Conservation (phyloP, 768 basidiomycete genomes). For the Suillus discolor region DNA sequence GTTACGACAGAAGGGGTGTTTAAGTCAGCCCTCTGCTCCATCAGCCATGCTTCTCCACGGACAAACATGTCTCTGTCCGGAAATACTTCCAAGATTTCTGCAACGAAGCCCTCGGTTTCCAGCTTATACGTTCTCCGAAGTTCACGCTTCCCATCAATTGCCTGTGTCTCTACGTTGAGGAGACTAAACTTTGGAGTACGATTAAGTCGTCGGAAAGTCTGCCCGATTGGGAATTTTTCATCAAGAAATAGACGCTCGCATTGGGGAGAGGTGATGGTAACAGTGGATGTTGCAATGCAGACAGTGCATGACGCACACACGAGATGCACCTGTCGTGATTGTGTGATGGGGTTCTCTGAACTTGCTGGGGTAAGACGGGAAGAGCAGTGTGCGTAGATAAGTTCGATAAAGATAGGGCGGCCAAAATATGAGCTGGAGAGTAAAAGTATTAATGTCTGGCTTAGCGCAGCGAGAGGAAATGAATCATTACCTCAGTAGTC, state of each 20-base stretch:
- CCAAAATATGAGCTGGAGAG: slow-evolving; percentile 62
- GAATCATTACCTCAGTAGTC: slow-evolving; percentile 59
- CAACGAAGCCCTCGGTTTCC: slow-evolving; percentile 56
- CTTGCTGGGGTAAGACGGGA: slow-evolving; percentile 41
- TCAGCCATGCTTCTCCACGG: slow-evolving; percentile 57
- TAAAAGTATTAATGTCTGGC: not conserved
- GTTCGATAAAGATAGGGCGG: slow-evolving; percentile 58
- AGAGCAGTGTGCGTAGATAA: slow-evolving; percentile 54
- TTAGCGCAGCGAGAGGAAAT: slow-evolving; percentile 3
- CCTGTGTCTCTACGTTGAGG: slow-evolving; percentile 45
- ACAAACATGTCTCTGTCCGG: slow-evolving; percentile 68
- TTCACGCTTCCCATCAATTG: slow-evolving; percentile 22
- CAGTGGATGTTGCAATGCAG: slow-evolving; percentile 67
- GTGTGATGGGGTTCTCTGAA: slow-evolving; percentile 52
- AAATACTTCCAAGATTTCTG: slow-evolving; percentile 73
- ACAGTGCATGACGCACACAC: slow-evolving; percentile 54
- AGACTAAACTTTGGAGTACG: slow-evolving; percentile 61
- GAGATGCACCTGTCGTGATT: slow-evolving; percentile 67
- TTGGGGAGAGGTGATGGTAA: slow-evolving; percentile 57
- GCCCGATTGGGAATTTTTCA: slow-evolving; percentile 69
- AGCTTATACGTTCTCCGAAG: slow-evolving; percentile 54
- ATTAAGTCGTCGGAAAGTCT: slow-evolving; percentile 61
- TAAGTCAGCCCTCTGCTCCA: slow-evolving; percentile 16
- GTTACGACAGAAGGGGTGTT: slow-evolving; percentile 9
- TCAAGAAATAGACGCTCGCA: slow-evolving; percentile 66